Evolutionary conservation across 2,329 filamentous ascomycete species (phyloP).

Genomic region (Phialophora chinensis): DNA sequence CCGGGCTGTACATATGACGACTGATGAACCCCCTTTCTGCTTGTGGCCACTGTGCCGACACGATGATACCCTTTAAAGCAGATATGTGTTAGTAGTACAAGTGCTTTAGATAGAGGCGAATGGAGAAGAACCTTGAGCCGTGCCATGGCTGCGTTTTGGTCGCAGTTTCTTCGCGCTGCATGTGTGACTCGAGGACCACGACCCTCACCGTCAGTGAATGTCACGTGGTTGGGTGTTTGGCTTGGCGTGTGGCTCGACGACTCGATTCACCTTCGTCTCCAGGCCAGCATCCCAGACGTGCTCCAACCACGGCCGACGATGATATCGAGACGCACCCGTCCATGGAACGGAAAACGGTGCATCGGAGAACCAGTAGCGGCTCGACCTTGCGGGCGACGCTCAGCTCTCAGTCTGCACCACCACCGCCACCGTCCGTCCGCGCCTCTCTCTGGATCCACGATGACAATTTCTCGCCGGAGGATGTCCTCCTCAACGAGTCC

Average conservation of each 20-base stretch:
- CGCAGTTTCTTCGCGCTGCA: background rate
- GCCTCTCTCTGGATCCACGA: slow-evolving; percentile 63
- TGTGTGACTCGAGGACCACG: background rate
- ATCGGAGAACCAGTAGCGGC: slow-evolving; percentile 35
- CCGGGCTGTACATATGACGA: slow-evolving; percentile 32
- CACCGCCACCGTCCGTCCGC: slow-evolving; percentile 23
- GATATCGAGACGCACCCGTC: background rate
- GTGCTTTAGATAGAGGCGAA: slow-evolving; percentile 2
- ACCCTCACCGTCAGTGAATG: background rate
- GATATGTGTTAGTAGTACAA: slow-evolving; percentile 31
- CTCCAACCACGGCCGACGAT: background rate
- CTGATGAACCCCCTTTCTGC: slow-evolving; percentile 24
- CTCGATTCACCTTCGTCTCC: background rate
- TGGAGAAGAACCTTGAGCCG: background rate
- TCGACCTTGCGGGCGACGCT: slow-evolving; percentile 31
- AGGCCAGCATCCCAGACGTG: background rate
- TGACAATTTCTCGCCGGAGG: slow-evolving; percentile 76
- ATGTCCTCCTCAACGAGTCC: slow-evolving; percentile 66
- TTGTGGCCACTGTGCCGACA: slow-evolving; percentile 15
- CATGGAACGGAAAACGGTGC: slow-evolving; percentile 8
- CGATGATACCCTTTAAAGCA: slow-evolving; percentile 35
- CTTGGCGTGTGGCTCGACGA: background rate
- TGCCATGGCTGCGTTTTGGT: background rate
- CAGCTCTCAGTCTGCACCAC: slow-evolving; percentile 13
- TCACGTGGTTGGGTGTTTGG: background rate